Conservation (phyloP, 768 basidiomycete species). For the Lactarius sanguifluus region DNA sequence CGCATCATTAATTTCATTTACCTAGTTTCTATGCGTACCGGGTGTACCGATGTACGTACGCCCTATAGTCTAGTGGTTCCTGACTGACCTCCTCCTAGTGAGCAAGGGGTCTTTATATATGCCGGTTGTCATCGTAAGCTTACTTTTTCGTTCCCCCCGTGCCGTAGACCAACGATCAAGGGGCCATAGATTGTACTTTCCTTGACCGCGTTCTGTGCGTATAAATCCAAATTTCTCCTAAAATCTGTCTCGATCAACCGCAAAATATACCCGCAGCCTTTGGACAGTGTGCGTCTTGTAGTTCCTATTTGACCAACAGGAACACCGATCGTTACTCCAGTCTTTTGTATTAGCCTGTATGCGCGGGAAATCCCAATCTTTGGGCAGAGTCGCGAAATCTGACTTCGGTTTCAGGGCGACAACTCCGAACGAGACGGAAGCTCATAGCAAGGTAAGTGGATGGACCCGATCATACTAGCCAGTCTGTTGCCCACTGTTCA, state of each 20-base stretch:
- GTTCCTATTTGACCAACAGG: not conserved
- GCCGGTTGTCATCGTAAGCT: not conserved
- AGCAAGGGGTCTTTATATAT: constrained; percentile 1
- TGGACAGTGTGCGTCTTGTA: not conserved
- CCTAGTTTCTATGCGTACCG: constrained; percentile 9
- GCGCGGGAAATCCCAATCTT: not conserved
- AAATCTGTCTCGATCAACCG: not conserved
- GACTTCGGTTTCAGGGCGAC: not conserved
- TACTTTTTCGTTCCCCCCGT: not conserved
- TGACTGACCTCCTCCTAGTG: not conserved
- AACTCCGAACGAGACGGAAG: not conserved
- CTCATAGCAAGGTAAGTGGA: not conserved
- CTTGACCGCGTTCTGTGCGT: not conserved
- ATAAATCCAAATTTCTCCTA: not conserved
- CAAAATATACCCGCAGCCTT: not conserved
- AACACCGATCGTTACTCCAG: not conserved
- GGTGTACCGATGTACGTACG: constrained; percentile 3
- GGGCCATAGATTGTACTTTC: not conserved
- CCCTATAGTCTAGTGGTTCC: not conserved
- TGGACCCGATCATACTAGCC: not conserved
- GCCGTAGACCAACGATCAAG: not conserved
- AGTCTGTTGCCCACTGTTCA: not conserved
- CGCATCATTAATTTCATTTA: not conserved
- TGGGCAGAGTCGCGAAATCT: not conserved
- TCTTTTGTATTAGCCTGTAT: not conserved